Evolutionary conservation across 352 stramenopile species (phyloP), one percentile per base, ranked within the genome.

Genomic region (Bremia lactucae): DNA sequence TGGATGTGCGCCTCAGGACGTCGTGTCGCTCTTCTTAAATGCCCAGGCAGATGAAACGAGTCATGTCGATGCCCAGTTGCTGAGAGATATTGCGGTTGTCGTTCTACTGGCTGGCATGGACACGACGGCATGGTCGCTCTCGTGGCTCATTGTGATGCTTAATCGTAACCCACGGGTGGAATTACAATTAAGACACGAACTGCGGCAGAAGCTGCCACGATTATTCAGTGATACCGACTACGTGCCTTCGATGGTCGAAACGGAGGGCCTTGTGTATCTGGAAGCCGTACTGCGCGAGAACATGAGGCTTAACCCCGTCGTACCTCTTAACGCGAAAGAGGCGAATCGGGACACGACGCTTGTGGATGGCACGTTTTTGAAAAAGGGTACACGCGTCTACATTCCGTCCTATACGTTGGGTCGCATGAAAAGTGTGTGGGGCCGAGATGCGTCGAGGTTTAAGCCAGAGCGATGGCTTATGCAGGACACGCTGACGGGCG

Each of bases 51-150:
- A 26, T 8, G 61, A 49, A 10, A 36, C 25, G 24, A 10, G 10
- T 0, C 46, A 49, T 10, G 31, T 78, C 11, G 53, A 64, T 5
- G 46, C 63, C 8, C 74, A 72, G 23, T 75, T 77, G 35, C 53
- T 94, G 15, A 44, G 62, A 6, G 72, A 89, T 21, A 58, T 94
- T n/a, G 54, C 79, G 3, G 58, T 92, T 4, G 67, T 64, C 8
- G 72, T 94, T 34, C 49, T 94, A 20, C 41, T 81, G 15, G 81
- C 69, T 10, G 83, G 78, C 3, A 68, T 80, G 21, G 83, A 92
- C 42, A 93, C 73, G 0, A 92, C 83, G 0, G 73, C 78, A 1
- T 61, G 40, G 38, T 77, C 76, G 21, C 37, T 93, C 16, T 66
- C 53, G 21, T 94, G 83, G 83, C 47, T 84, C 5, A 60, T 92